These are phyloP conservation scores for Paratinospora sagittata DNA, from an alignment of 164 flowering plant genomes.

Conservation along the genomic window DNA sequence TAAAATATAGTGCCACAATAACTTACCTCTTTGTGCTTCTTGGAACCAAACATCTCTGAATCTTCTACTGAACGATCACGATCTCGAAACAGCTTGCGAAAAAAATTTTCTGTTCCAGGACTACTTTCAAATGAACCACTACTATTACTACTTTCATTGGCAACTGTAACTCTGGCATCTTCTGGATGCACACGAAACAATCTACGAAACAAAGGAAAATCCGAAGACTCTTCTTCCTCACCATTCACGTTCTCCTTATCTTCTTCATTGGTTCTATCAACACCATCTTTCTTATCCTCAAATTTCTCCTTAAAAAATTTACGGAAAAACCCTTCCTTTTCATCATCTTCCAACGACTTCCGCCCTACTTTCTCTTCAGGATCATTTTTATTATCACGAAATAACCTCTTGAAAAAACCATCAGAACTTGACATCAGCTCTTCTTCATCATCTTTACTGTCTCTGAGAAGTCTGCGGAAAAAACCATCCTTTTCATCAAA, in stretches of 20 bases:
- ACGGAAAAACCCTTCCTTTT: constrained; percentile 83
- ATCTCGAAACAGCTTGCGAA: constrained; percentile 86
- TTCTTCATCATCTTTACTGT: constrained; percentile 58
- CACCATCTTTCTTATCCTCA: constrained; percentile 81
- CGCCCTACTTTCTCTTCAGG: constrained; percentile 35
- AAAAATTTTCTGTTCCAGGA: constrained; percentile 92
- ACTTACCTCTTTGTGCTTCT: constrained; percentile 76
- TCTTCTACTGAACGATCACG: constrained; percentile 95
- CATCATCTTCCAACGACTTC: constrained; percentile 65
- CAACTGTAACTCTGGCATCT: constrained; percentile 37
- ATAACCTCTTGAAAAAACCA: constrained; percentile 78
- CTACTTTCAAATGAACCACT: constrained; percentile 63
- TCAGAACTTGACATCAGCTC: constrained; percentile 63
- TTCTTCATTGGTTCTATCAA: constrained; percentile 42
- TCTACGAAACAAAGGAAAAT: constrained; percentile 70
- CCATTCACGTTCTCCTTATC: constrained; percentile 36
- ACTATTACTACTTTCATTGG: constrained; percentile 40
- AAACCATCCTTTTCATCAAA: constrained; percentile 92
- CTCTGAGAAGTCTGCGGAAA: constrained; percentile 41
- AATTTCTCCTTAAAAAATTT: constrained; percentile 71
- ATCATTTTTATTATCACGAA: constrained; percentile 77
- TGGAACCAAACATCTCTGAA: constrained; percentile 79
- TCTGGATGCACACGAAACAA: constrained; percentile 92
- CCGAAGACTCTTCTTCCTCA: constrained; percentile 82
- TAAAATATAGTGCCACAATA: neutral